Base-by-base conservation (phyloP, 495 filamentous ascomycete genomes). In the Pseudevernia furfuracea region DNA sequence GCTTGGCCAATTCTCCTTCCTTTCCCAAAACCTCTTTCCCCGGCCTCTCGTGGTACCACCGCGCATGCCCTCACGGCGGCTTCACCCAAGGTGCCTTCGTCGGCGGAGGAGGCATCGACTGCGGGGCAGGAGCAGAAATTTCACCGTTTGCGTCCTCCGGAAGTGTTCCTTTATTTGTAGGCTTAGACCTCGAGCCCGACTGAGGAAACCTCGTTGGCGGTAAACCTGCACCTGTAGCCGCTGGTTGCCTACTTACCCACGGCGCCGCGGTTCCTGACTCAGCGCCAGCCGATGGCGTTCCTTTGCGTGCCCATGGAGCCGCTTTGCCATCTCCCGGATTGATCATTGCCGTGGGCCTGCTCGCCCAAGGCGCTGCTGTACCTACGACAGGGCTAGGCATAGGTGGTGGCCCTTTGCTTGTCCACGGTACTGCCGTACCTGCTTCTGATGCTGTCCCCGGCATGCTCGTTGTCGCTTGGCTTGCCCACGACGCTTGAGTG, bases 401-500 rank as follows among this genome's bases (percentile, higher is more conserved):
- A 12, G 49, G 28, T 4, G 49, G 28, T 4, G 49, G 9, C 1
- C 25, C 25, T 36, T 52, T 61, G 10, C 28, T 41, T 11, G 60
- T 3, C 34, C 23, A n/a, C 14, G 48, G 60, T 10, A 10, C 37
- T 39, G 37, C 37, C n/a, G n/a, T n/a, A n/a, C n/a, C n/a, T n/a
- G n/a, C n/a, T n/a, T n/a, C n/a, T n/a, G n/a, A n/a, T n/a, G n/a
- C n/a, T 7, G 23, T 36, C 5, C 28, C 43, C 2, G 44, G 44
- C n/a, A 39, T 12, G 30, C 52, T 55, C 34, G 48, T 14, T 38
- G 48, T 14, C 30, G 52, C 10, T 21, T 48, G 49, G 17, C 21
- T 59, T 34, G 63, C 59, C 68, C 66, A 66, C 17, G 68, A 66
- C 48, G 66, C 68, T 28, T 55, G 65, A 1, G 63, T 70, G 37